Conservation (phyloP, 139 green algal species). For the Closterium sp. region DNA sequence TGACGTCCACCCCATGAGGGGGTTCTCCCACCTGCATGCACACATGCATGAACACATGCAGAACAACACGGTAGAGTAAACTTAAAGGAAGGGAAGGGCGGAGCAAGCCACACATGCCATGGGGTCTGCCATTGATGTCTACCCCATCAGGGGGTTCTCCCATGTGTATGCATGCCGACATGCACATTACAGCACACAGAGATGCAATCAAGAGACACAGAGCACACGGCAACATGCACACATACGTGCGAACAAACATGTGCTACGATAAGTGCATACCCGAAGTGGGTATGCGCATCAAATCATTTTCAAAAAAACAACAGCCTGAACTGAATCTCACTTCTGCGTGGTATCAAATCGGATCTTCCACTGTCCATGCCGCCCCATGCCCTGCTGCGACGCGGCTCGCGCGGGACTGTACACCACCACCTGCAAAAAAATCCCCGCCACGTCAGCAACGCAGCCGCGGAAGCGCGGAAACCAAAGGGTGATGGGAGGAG, state of each 20-base stretch:
- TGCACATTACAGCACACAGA: background rate
- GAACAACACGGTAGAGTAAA: too few relatives aligned
- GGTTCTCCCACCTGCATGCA: conserved; percentile 79
- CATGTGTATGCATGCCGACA: background rate
- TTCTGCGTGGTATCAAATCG: conserved; percentile 37
- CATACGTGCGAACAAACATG: background rate
- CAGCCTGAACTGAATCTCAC: conserved; percentile 14
- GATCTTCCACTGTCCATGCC: conserved; percentile 36
- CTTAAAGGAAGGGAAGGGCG: conserved; percentile 50
- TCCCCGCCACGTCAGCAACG: background rate
- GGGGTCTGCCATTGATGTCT: conserved; percentile 90
- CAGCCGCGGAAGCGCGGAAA: background rate
- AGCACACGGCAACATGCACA: too few relatives aligned
- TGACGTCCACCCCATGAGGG: conserved; percentile 96
- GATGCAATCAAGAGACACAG: too few relatives aligned
- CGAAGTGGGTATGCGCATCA: background rate
- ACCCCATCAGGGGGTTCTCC: conserved; percentile 95
- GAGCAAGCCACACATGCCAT: conserved; percentile 41
- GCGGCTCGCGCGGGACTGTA: conserved; percentile 29
- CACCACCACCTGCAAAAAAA: conserved; percentile 34
- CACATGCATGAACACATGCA: background rate
- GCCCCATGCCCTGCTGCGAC: conserved; percentile 27
- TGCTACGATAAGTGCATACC: background rate
- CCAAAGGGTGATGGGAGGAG: background rate
- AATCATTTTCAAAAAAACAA: background rate